Evolutionary conservation across 805 yeast genomes (phyloP).

Genomic region (Metschnikowia hibisci): DNA sequence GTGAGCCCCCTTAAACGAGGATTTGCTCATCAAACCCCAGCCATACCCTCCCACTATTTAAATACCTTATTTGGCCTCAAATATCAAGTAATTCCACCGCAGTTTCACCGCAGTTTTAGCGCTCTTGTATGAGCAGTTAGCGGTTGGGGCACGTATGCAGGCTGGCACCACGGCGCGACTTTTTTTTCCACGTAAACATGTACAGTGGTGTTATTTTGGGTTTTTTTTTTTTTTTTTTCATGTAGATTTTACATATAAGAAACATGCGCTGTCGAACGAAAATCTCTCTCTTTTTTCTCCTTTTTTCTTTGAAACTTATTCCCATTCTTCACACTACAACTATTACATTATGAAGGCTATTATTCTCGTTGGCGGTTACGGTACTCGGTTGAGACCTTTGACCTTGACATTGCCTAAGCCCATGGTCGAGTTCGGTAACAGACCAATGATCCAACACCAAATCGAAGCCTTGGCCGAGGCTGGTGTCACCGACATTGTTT

Average conservation of each 20-base stretch:
- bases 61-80: no score
- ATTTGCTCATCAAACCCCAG: no score
- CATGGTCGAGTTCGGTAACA: constrained; percentile 95
- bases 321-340: constrained; percentile 1
- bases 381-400: constrained; percentile 99
- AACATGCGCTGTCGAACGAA: background rate
- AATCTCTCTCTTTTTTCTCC: background rate
- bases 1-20: no score
- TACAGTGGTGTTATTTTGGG: constrained; percentile 9
- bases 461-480: constrained; percentile 97
- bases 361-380: constrained; percentile 98
- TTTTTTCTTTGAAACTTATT: constrained; percentile 10
- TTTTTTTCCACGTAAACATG: constrained; percentile 12
- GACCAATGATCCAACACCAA: constrained; percentile 98
- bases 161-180: constrained; percentile 6
- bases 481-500: constrained; percentile 97
- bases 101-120: background rate
- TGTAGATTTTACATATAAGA: constrained; percentile 9
- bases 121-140: background rate
- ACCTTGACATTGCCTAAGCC: constrained; percentile 95
- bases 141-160: constrained; percentile 3
- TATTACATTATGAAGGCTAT: constrained; percentile 75
- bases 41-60: no score
- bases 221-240: constrained; percentile 8
- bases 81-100: no score